Base-by-base conservation (phyloP, 805 yeast species). In the Priceomyces fermenticarens region DNA sequence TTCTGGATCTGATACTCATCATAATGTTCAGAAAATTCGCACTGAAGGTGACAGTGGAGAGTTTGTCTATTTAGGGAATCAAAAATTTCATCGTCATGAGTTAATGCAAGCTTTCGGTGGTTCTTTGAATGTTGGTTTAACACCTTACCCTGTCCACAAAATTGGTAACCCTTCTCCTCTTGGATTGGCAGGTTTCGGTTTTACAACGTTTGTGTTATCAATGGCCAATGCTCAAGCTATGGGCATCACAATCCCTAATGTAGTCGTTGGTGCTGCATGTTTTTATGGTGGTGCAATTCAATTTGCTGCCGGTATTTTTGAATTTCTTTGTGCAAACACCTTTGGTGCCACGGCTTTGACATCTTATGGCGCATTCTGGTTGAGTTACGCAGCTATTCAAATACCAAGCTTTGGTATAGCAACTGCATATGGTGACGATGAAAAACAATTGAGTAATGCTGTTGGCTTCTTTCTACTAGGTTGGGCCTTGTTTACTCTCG, bases 121-220 rank as follows among this genome's bases (percentile, higher is more conserved):
- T 56, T 47, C 67, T 10, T 61, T 65, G 48, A 64, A 62, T 43
- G 66, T 67, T 6, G 68, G 68, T 36, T 51, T 54, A 31, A 40
- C 62, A 1, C 66, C 69, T 3, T 55, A 50, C 36, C 77, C 93
- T 12, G 56, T 61, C 8, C 81, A 82, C 51, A 72, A 77, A 47
- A 72, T 83, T 53, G 89, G 80, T 38, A 81, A 81, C 54, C 85
- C 88, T 10, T 79, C 81, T 28, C 85, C 88, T 8, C 60, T 81
- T 33, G 88, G 88, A n/a, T 58, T 82, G 38, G 61, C 73, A 25
- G 85, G 78, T 1, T 82, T 82, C 52, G 84, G 85, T 3, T 53
- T 81, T 45, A 79, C 85, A 8, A 81, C 87, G 5, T 78, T 82
- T 57, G 80, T 78, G 3, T 62, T 81, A 34, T 77, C 83, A 3